phyloP scores from a whole-genome alignment of 1,284 basidiomycete species.

The Pseudozyma hubeiensis region DNA sequence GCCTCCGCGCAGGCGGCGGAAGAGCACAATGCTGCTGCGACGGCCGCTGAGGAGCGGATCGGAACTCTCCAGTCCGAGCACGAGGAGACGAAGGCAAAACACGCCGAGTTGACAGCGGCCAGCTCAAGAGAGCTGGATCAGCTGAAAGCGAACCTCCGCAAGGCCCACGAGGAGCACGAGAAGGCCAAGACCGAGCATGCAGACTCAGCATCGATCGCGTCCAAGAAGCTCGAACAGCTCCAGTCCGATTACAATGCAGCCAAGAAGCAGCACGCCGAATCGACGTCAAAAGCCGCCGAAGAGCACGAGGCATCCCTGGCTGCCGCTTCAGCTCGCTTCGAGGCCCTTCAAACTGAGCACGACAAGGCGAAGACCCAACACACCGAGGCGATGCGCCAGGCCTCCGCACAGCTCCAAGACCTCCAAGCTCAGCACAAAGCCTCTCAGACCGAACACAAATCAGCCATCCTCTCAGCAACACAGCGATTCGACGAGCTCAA shows the following conservation, averaged over 20 bases:
- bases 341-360: constrained; percentile 20
- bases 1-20: constrained; percentile 3
- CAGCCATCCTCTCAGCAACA: background rate
- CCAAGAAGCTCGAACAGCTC: constrained; percentile 11
- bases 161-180: constrained; percentile 17
- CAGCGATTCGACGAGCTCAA: constrained; percentile 21
- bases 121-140: constrained; percentile 12
- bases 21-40: constrained; percentile 16
- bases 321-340: constrained; percentile 4
- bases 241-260: constrained; percentile 18
- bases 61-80: constrained; percentile 19
- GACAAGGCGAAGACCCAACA: constrained; percentile 6
- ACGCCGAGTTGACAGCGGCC: constrained; percentile 10
- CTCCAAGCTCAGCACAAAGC: constrained; percentile 6
- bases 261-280: constrained; percentile 10
- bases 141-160: constrained; percentile 6
- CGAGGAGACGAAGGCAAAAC: constrained; percentile 19
- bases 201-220: background rate
- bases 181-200: constrained; percentile 13
- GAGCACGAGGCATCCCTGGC: constrained; percentile 13
- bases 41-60: constrained; percentile 5
- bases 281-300: constrained; percentile 6
- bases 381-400: constrained; percentile 2
- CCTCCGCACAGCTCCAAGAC: constrained; percentile 17
- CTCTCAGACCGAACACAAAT: constrained; percentile 12